Evolutionary conservation across 2,329 filamentous ascomycete species (phyloP).

Genomic region (Alternaria brassicicola): DNA sequence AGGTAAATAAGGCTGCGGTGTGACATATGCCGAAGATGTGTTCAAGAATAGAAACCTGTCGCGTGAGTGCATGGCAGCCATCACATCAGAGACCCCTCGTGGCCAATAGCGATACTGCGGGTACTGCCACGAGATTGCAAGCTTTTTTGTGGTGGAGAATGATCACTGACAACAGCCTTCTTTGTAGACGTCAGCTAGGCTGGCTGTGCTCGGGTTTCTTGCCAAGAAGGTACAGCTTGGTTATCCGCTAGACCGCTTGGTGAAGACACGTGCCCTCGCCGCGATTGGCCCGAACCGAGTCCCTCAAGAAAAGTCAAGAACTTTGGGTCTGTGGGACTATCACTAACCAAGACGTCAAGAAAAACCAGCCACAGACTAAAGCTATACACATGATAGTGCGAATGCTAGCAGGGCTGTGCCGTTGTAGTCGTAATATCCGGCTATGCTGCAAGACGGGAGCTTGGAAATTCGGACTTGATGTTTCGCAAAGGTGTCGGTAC

Average conservation of each 20-base stretch:
- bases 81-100: background rate
- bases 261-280: slow-evolving; percentile 21
- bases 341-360: slow-evolving; percentile 6
- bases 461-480: background rate
- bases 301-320: slow-evolving; percentile 22
- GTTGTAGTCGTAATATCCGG: slow-evolving; percentile 27
- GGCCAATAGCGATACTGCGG: slow-evolving; percentile 12
- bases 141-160: background rate
- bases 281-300: slow-evolving; percentile 14
- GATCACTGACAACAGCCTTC: slow-evolving; percentile 1
- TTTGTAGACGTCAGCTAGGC: slow-evolving; percentile 30
- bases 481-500: slow-evolving; percentile 2
- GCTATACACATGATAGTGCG: background rate
- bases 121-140: background rate
- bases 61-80: slow-evolving; percentile 10
- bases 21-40: background rate
- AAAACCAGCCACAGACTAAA: background rate
- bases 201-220: slow-evolving; percentile 30
- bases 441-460: slow-evolving; percentile 18
- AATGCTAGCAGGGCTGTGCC: slow-evolving; percentile 6
- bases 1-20: background rate
- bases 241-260: slow-evolving; percentile 26
- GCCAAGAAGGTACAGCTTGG: slow-evolving; percentile 29
- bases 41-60: slow-evolving; percentile 25
- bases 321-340: slow-evolving; percentile 18